A percentile compares a stretch with the other conserved stretches of the same genome.
Evolutionary conservation across 1,284 basidiomycete genomes (phyloP).

Genomic region (Boletellus dicymbophilus): DNA sequence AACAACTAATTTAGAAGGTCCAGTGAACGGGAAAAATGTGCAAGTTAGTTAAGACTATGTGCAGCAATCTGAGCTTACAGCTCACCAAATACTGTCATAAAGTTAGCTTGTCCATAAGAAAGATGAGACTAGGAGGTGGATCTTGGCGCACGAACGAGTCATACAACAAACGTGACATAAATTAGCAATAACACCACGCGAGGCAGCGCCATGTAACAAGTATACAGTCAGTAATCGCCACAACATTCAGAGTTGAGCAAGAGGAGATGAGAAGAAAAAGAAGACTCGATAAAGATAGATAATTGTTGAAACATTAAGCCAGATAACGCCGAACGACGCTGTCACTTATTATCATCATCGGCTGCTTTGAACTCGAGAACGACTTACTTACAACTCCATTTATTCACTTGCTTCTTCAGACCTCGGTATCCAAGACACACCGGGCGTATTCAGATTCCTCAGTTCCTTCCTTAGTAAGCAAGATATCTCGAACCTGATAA

Average conservation of each 20-base stretch:
- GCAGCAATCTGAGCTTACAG: no score
- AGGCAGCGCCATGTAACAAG: neutral
- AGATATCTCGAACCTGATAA: slow-evolving; percentile 71
- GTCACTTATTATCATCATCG: neutral
- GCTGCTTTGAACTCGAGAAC: neutral
- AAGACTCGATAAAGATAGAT: neutral
- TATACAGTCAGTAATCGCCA: slow-evolving; percentile 4
- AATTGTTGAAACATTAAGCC: neutral
- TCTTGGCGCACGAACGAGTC: neutral
- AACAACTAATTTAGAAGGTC: no score
- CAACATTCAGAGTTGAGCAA: neutral
- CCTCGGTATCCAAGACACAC: slow-evolving; percentile 50
- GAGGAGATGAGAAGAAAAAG: neutral
- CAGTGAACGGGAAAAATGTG: no score
- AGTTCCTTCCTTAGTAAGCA: slow-evolving; percentile 57
- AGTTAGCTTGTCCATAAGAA: no score
- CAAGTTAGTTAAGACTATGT: no score
- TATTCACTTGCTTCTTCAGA: slow-evolving; percentile 30
- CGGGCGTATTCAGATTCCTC: slow-evolving; percentile 47
- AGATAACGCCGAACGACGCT: neutral
- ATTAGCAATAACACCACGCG: neutral
- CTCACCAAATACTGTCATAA: no score
- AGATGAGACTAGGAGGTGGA: no score
- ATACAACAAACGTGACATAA: neutral
- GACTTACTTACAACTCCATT: neutral